phyloP scores from a whole-genome alignment of 495 filamentous ascomycete genomes.

The Hypoxylon intermedium region DNA sequence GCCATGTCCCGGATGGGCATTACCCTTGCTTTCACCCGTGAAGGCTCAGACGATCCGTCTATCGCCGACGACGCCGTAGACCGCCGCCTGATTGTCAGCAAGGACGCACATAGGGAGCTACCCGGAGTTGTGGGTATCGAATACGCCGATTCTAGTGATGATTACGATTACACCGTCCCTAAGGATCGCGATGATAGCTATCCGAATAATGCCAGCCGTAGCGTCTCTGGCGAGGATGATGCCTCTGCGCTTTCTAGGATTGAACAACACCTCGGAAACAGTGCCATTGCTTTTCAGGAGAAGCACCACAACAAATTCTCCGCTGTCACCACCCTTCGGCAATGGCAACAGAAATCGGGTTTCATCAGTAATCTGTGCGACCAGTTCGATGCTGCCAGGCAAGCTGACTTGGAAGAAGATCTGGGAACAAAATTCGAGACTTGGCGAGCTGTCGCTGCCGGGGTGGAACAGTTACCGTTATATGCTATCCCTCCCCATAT shows the following conservation, averaged over 20 bases:
- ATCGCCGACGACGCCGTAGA: slow-evolving; percentile 8
- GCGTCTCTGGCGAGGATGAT: slow-evolving; percentile 15
- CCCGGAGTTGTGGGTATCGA: not conserved
- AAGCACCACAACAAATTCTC: slow-evolving; percentile 38
- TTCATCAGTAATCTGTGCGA: slow-evolving; percentile 33
- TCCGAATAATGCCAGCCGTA: not conserved
- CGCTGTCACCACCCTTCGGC: slow-evolving; percentile 31
- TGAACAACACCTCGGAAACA: slow-evolving; percentile 31
- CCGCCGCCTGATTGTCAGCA: not conserved
- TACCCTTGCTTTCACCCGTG: slow-evolving; percentile 49
- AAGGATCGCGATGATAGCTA: not conserved
- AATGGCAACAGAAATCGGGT: slow-evolving; percentile 36
- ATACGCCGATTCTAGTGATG: slow-evolving; percentile 9
- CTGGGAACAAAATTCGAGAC: slow-evolving; percentile 26
- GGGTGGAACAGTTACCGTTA: slow-evolving; percentile 24
- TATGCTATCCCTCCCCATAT: slow-evolving; percentile 27
- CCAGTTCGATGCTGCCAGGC: slow-evolving; percentile 37
- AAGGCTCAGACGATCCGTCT: slow-evolving; percentile 9
- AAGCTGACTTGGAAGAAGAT: slow-evolving; percentile 35
- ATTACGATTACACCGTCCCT: not conserved
- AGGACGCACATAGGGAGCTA: not conserved
- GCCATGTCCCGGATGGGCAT: slow-evolving; percentile 71
- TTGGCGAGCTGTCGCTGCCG: slow-evolving; percentile 34
- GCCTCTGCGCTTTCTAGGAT: slow-evolving; percentile 20
- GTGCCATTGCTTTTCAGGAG: slow-evolving; percentile 34